Evolutionary conservation across 192 early-diverging fungal species (phyloP), one percentile per base, ranked within the genome.

Genomic region (Paraglomus brasilianum): DNA sequence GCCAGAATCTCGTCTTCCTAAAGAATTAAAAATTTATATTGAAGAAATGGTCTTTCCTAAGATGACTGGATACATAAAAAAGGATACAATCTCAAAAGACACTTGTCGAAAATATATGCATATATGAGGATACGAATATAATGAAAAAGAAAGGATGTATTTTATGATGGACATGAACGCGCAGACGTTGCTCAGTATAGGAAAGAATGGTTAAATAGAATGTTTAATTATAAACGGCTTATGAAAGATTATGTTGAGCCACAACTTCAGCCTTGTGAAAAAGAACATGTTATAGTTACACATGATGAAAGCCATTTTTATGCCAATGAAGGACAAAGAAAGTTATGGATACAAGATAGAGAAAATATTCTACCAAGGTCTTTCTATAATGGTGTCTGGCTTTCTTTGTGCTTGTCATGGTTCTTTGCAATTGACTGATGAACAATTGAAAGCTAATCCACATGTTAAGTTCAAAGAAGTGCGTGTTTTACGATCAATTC

Each of bases 291-390:
- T 0, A 13, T 30, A 36, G 22, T 69, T 13, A 67, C 56, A 50
- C 56, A 67, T 48, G 65, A 73, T 47, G 65, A 73, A 48, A 52
- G 65, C 39, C 38, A 67, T 39, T 73, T 73, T 42, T 73, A 73
- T 49, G 44, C 56, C 11, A 73, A 73, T 45, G 72, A 73, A 45
- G 64, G 65, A 17, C 38, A 15, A 36, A 22, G 40, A 21, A 65
- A 42, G 45, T 48, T 73, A 24, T 73, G 56, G 19, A 44, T 67
- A 40, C 10, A 38, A 42, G 24, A 60, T 40, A 58, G 51, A 24
- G 45, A 72, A 14, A 13, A 58, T 57, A 63, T 15, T 21, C 41
- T 66, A 67, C 36, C 46, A 40, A 17, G 66, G 66, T 47, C 59
- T 13, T 5, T 74, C 72, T 43, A 74, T 69, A 15, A 74, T 74